These are phyloP conservation scores for Fennellomyces sp. DNA, from an alignment of 371 early-diverging fungal genomes.

Conservation along the genomic window DNA sequence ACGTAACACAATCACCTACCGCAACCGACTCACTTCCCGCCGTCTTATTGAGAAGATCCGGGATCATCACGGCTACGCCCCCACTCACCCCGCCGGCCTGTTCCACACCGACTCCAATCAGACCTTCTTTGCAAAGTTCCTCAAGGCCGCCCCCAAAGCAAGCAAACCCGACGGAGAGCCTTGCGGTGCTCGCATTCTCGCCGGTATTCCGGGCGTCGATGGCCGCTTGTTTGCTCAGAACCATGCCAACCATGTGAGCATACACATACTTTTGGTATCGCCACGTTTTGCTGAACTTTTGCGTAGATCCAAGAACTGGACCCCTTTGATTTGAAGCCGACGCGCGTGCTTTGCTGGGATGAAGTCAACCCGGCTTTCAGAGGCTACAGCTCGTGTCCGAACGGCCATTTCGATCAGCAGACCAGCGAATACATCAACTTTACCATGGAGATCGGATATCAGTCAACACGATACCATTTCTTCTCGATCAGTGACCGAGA, in stretches of 20 bases:
- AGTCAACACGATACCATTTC: conserved; percentile 67
- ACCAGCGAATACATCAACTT: conserved; percentile 78
- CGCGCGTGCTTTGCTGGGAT: conserved; percentile 63
- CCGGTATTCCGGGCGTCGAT: conserved; percentile 55
- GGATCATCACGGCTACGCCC: conserved; percentile 67
- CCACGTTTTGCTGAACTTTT: conserved; percentile 5
- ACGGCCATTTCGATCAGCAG: conserved; percentile 66
- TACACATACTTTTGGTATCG: no score
- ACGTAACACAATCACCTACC: conserved; percentile 57
- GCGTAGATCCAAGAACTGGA: conserved; percentile 72
- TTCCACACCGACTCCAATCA: conserved; percentile 71
- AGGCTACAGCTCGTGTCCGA: conserved; percentile 72
- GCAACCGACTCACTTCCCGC: conserved; percentile 62
- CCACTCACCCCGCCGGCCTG: conserved; percentile 64
- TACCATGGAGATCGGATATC: conserved; percentile 71
- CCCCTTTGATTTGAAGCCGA: conserved; percentile 73
- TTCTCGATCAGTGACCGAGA: conserved; percentile 62
- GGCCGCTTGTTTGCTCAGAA: conserved; percentile 63
- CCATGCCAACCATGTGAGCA: conserved; percentile 64
- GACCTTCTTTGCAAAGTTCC: conserved; percentile 57
- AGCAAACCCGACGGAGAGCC: conserved; percentile 61
- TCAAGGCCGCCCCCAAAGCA: conserved; percentile 50
- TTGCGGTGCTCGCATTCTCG: conserved; percentile 56
- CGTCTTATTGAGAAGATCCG: conserved; percentile 66
- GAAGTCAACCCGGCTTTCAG: conserved; percentile 72